A percentile compares a stretch with the other conserved stretches of the same genome.
These are phyloP conservation scores for Eucalyptus urophylla DNA, from an alignment of 345 rosid species.

Conservation along the genomic window DNA sequence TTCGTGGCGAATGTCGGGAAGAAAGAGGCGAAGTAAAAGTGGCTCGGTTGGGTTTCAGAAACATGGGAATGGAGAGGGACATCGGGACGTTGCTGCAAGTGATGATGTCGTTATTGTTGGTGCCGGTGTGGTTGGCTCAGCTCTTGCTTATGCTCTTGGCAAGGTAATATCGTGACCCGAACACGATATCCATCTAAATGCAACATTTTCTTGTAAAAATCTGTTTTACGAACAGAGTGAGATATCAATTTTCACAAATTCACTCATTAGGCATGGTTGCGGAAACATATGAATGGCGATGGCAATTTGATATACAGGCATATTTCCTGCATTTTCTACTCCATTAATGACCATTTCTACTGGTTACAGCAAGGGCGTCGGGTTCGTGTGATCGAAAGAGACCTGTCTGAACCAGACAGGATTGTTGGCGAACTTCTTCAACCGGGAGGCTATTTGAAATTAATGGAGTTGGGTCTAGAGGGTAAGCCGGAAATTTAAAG, in stretches of 20 bases:
- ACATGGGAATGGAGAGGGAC: not conserved
- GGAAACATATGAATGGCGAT: not conserved
- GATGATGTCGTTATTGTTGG: not conserved
- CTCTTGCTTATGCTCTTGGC: slow-evolving; percentile 1
- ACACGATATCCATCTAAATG: not conserved
- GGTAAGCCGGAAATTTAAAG: not conserved
- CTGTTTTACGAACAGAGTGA: not conserved
- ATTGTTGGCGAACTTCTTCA: slow-evolving; percentile 1
- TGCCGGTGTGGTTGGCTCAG: not conserved
- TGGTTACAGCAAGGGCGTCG: not conserved
- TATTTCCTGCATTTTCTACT: not conserved
- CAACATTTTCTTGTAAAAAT: not conserved
- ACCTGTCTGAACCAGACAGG: not conserved
- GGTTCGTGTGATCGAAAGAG: not conserved
- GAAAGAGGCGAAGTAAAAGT: not conserved
- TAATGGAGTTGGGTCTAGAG: not conserved
- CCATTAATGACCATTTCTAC: not conserved
- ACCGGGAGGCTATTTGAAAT: not conserved
- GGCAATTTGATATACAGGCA: not conserved
- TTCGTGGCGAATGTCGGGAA: not conserved
- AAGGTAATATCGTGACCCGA: not conserved
- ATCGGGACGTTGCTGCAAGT: not conserved
- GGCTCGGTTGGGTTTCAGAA: not conserved
- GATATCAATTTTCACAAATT: not conserved
- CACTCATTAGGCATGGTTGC: not conserved